These are phyloP conservation scores for Colletotrichum trifolii DNA, from an alignment of 2,329 filamentous ascomycete genomes.

Conservation along the genomic window DNA sequence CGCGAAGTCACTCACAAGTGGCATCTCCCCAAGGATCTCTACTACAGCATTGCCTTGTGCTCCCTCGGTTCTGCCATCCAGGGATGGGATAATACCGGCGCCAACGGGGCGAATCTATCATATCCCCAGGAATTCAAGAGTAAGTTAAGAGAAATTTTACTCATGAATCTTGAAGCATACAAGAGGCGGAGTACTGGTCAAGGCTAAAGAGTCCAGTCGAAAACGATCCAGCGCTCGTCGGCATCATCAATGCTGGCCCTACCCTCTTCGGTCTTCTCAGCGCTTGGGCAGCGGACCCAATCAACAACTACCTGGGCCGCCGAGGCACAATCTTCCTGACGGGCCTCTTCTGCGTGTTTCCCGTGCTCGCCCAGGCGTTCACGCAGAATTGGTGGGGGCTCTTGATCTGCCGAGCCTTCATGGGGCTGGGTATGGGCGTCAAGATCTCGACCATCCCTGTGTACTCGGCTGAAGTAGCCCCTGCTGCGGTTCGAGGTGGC, in stretches of 20 bases:
- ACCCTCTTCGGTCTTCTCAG: slow-evolving; percentile 39
- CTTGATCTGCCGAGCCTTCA: slow-evolving; percentile 58
- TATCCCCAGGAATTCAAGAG: slow-evolving; percentile 50
- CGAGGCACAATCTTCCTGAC: slow-evolving; percentile 61
- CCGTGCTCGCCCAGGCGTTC: slow-evolving; percentile 64
- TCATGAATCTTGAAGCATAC: too few relatives aligned
- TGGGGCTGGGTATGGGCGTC: slow-evolving; percentile 78
- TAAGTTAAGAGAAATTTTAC: too few relatives aligned
- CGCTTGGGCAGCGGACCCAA: slow-evolving; percentile 48
- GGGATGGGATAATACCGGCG: slow-evolving; percentile 59
- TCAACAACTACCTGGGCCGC: slow-evolving; percentile 47
- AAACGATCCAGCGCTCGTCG: slow-evolving; percentile 62
- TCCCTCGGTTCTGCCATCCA: slow-evolving; percentile 46
- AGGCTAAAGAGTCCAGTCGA: slow-evolving; percentile 32
- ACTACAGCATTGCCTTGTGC: slow-evolving; percentile 44
- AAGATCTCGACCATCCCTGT: slow-evolving; percentile 76
- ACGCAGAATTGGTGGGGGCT: slow-evolving; percentile 64
- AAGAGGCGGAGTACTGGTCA: too few relatives aligned
- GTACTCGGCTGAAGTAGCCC: slow-evolving; percentile 79
- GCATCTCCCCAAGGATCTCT: slow-evolving; percentile 43
- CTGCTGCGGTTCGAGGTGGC: slow-evolving; percentile 76
- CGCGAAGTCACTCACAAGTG: slow-evolving; percentile 44
- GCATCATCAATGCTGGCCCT: slow-evolving; percentile 62
- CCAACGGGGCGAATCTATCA: slow-evolving; percentile 52
- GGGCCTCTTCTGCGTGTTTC: slow-evolving; percentile 65